Percentiles rank a stretch among this genome's conserved stretches.
Conservation (phyloP, 768 basidiomycete genomes). For the Tricholoma hemisulphureum region DNA sequence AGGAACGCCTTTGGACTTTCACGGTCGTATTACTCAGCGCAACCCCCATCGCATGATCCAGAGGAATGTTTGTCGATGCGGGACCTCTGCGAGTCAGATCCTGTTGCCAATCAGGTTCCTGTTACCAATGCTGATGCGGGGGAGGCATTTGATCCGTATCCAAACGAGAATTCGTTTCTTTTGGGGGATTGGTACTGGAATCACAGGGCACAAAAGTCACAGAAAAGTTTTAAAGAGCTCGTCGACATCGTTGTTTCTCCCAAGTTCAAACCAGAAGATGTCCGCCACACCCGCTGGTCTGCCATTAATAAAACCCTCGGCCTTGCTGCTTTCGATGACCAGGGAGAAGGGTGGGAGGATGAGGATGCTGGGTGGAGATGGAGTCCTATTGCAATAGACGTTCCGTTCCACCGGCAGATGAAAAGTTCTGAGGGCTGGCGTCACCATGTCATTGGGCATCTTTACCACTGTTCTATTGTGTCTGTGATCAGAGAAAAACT, state of each 20-base stretch:
- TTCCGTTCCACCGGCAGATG: conserved; percentile 9
- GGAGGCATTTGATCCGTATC: conserved; percentile 2
- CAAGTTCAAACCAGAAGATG: conserved; percentile 7
- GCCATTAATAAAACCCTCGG: conserved; percentile 8
- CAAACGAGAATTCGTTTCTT: conserved; percentile 11
- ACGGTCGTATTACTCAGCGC: not conserved
- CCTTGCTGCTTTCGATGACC: not conserved
- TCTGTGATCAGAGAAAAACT: too few relatives aligned
- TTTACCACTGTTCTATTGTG: not conserved
- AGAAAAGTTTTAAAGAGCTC: too few relatives aligned
- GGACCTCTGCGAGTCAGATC: not conserved
- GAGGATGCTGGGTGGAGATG: conserved; percentile 17
- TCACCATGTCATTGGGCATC: not conserved
- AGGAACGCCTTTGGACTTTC: not conserved
- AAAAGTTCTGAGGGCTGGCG: not conserved
- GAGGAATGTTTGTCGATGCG: not conserved
- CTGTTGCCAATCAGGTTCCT: not conserved
- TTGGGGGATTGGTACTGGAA: conserved; percentile 13
- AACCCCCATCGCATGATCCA: not conserved
- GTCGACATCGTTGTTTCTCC: conserved; percentile 6
- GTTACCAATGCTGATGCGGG: not conserved
- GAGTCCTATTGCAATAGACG: conserved; percentile 1
- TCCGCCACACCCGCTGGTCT: conserved; percentile 7
- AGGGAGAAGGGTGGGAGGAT: not conserved
- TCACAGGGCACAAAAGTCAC: conserved; percentile 3